Percentiles rank a stretch among this genome's conserved stretches.
phyloP scores from a whole-genome alignment of 2,329 filamentous ascomycete species.

The Neonectria coccinea region DNA sequence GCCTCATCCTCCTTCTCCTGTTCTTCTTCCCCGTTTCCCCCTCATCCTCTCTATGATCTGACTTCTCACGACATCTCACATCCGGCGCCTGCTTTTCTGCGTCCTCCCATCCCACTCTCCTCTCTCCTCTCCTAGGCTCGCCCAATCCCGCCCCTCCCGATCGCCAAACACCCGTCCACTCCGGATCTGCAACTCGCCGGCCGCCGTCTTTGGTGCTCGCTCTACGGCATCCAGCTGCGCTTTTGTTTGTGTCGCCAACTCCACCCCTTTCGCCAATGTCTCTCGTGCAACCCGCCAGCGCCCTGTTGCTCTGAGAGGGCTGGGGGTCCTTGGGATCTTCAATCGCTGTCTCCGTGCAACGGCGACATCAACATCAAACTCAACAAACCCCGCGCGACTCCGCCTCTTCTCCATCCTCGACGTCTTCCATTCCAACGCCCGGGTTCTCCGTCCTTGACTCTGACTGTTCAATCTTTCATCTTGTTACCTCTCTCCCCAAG shows the following conservation, averaged over 20 bases:
- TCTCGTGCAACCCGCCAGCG: slow-evolving; percentile 39
- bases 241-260: slow-evolving; percentile 23
- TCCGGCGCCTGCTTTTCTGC: slow-evolving; percentile 2
- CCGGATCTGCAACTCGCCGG: slow-evolving; percentile 16
- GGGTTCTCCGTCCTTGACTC: slow-evolving; percentile 2
- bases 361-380: slow-evolving; percentile 29
- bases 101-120: neutral
- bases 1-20: slow-evolving; percentile 26
- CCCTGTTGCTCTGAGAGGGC: slow-evolving; percentile 47
- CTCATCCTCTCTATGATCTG: slow-evolving; percentile 6
- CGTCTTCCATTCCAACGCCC: neutral
- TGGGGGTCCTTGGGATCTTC: slow-evolving; percentile 43
- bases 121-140: neutral
- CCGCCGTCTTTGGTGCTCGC: slow-evolving; percentile 18
- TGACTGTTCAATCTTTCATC: neutral
- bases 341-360: slow-evolving; percentile 45
- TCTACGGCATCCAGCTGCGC: slow-evolving; percentile 24
- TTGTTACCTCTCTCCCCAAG: slow-evolving; percentile 5
- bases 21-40: slow-evolving; percentile 1
- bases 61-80: neutral
- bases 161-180: slow-evolving; percentile 11
- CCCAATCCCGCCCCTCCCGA: slow-evolving; percentile 11
- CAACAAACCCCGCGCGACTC: slow-evolving; percentile 34
- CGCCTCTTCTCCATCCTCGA: slow-evolving; percentile 8
- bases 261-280: slow-evolving; percentile 31